Base-by-base conservation (phyloP, 805 yeast genomes). In the Wickerhamiella bombiphila region DNA sequence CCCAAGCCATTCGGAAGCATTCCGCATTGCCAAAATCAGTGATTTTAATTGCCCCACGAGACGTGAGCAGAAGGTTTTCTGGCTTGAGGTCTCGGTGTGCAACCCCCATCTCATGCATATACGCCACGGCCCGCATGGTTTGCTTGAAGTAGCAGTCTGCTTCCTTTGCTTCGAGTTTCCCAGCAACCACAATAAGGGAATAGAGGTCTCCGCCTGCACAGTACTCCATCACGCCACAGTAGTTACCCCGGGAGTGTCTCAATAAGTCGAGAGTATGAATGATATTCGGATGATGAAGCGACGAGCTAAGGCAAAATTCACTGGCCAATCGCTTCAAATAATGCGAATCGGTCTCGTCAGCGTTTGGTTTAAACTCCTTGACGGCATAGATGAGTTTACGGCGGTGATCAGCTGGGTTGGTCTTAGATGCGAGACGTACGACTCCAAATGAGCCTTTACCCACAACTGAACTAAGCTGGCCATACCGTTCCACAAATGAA, bases 391-490 rank as follows among this genome's bases (percentile, higher is more conserved):
- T 56, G 29, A 57, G 55, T 41, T 67, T 69, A 16, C 42, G 41
- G 20, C 62, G 55, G 37, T 60, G 57, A 32, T 59, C 55, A 38
- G 63, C 60, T 5, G 55, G 33, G 14, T 30, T 30, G 20, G 18
- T 49, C 47, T 68, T 69, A 63, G 86, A 96, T 5, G 93, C 70
- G 4, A 91, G 72, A 43, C 95, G 67, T 16, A 88, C 97, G 33
- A 83, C 82, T 15, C 98, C 98, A 63, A 80, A 88, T 0, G 95
- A 76, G 16, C 97, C 97, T 36, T 80, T 70, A 19, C 98, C 98
- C 45, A 88, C 72, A 31, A 85, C 81, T 53, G 83, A 94, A 58
- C 80, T 93, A 54, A 95, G 82, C 41, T 77, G 69, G 32, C 97
- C 97, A 56, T 88, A 86, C 53, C 83, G 79, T 47, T 83, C 86